Base-by-base conservation (phyloP, 2,329 filamentous ascomycete genomes). In the Pyrenochaeta sp. region DNA sequence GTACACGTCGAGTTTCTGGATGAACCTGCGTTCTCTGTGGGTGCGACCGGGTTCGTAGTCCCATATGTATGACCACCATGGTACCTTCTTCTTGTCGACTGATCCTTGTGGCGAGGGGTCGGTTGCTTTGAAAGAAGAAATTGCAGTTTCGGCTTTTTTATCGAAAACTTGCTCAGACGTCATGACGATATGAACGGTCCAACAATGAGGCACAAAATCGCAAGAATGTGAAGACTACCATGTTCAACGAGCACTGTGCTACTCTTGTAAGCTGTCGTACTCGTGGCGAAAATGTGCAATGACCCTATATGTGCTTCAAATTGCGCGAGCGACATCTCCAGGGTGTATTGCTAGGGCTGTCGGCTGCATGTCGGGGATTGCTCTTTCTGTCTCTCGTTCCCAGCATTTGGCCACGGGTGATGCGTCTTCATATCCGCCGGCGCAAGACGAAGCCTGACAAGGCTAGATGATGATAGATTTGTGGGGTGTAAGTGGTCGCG, bases 11-110 rank as follows among this genome's bases (percentile, higher is more conserved):
- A 71, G 61, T 24, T 67, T 69, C n/a, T 56, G 57, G 3, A 71
- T 63, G 30, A 71, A 69, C 2, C 46, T 58, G 34, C 64, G 61
- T 44, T 71, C 68, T 36, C 63, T 58, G 28, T 62, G 58, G 6
- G 63, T 62, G n/a, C 66, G 61, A 24, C 62, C 64, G 1, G 68
- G 68, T n/a, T 71, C 68, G 43, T 68, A 69, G 39, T 71, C 68
- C 68, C 68, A 71, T n/a, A 71, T 60, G 52, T 69, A 69, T 6
- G 66, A 56, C 25, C 61, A 71, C 68, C 68, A 71, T 19, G 68
- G 68, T 13, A 59, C 65, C 15, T 65, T 65, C n/a, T 39, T 51
- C 54, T 55, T 15, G 42, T 12, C n/a, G 22, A 25, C 0, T 53
- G 19, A 19, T 19, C 19, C 34, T 13, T 36, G 32, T 19, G 39